Percentiles rank a stretch among this genome's conserved stretches.
Evolutionary conservation across 108 stramenopile genomes (phyloP).

Genomic region (Bacterosira constricta): DNA sequence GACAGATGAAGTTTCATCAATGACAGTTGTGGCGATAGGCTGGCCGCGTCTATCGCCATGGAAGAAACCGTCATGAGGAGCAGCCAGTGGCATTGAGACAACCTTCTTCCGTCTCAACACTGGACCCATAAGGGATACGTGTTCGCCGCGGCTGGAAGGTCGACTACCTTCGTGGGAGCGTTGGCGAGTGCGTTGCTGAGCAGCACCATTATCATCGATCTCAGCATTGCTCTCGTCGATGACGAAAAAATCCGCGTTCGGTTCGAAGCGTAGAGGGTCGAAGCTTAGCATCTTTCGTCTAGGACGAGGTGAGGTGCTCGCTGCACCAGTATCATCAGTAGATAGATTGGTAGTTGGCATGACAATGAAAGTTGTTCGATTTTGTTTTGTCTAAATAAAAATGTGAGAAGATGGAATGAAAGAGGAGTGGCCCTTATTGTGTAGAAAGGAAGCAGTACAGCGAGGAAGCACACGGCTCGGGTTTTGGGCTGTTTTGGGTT

Average conservation of each 20-base stretch:
- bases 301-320: too few relatives aligned
- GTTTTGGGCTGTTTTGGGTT: too few relatives aligned
- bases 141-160: background rate
- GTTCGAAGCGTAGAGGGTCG: too few relatives aligned
- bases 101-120: conserved; percentile 58
- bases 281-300: conserved; percentile 35
- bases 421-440: too few relatives aligned
- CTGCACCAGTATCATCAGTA: too few relatives aligned
- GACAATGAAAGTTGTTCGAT: too few relatives aligned
- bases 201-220: too few relatives aligned
- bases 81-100: conserved; percentile 55
- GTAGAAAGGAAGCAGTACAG: too few relatives aligned
- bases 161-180: conserved; percentile 10
- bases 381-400: too few relatives aligned
- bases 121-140: conserved; percentile 50
- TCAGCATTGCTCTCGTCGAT: conserved; percentile 13
- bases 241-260: conserved; percentile 34
- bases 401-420: too few relatives aligned
- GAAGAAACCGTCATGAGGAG: conserved; percentile 18
- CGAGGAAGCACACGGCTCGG: too few relatives aligned
- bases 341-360: too few relatives aligned
- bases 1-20: background rate
- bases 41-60: background rate
- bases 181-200: conserved; percentile 22
- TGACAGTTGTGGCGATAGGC: background rate